Base-by-base conservation (phyloP, 306 rosid species). In the Vigna nakashimae region DNA sequence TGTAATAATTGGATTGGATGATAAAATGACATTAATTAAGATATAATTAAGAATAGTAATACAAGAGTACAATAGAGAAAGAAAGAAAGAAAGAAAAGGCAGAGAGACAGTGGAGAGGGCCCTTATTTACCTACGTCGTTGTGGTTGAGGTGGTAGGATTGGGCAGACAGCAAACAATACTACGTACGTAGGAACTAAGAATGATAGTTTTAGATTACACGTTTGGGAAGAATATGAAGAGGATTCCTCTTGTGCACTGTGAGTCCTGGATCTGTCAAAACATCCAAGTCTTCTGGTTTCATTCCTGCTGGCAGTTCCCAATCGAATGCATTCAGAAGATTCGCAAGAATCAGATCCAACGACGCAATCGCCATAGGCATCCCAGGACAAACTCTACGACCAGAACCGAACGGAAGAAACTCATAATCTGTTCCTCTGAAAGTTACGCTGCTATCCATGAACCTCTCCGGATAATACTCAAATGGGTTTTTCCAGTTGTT, bases 331-430 rank as follows among this genome's bases (percentile, higher is more conserved):
- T 45, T 16, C 45, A 69, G 69, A 42, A 77, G 75, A 57, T 77
- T 68, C 1, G 62, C 75, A 17, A 77, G 24, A 0, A 56, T 17
- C 13, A 67, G 50, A 4, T 77, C 82, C 4, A 77, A 28, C 7
- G 60, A 42, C 2, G 69, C 69, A 68, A 43, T 7, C 34, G 58
- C 83, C 73, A 63, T 62, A 15, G n/a, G 36, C 34, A 79, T 9
- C 5, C 78, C 78, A 4, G 73, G 78, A 24, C 78, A 71, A 6
- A 71, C 64, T 30, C 78, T 38, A 5, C 73, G 65, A 9, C 82
- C 82, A 7, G 69, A 12, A 1, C 75, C 82, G 18, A 77, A 77
- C 12, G 51, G 82, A 60, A 79, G 24, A 0, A 71, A 4, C 57
- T 79, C 46, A 9, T 9, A 42, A 42, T 42, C 46, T 9, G 2